Evolutionary conservation across 2,329 filamentous ascomycete genomes (phyloP), one percentile per base, ranked within the genome.

Genomic region (Colletotrichum sublineola): DNA sequence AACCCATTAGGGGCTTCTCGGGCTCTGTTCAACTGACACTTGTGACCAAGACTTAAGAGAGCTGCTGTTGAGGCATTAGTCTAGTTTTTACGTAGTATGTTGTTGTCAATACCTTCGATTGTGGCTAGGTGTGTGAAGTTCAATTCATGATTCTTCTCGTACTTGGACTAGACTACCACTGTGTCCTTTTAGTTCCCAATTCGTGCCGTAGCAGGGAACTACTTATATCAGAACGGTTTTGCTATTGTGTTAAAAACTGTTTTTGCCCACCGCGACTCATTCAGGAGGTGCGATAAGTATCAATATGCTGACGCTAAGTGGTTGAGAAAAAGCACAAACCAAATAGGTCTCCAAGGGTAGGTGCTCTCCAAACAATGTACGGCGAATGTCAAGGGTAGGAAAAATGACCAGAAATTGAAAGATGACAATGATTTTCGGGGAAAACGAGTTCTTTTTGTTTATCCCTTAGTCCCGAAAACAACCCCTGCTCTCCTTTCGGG

Each of bases 191-290:
- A 15, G 14, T 14, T 42, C 40, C 14, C 14, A 42, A 3, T 24
- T 24, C 14, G 9, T 50, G 8, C 4, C 18, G n/a, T 24, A 24
- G 12, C 4, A 24, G 9, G 0, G 4, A 11, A 24, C 9, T 4
- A 50, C n/a, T 24, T 50, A 1, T 50, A 50, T 11, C 3, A 50
- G n/a, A 24, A 24, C n/a, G 7, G 14, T 8, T 0, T 24, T 7
- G 5, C 2, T 0, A 4, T 4, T 12, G n/a, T n/a, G 8, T 3
- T 11, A 5, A 1, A n/a, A n/a, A 24, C 0, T 1, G 24, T 50
- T 1, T 50, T 24, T 12, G n/a, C 9, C 9, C n/a, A 24, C 6
- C 4, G 9, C 8, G 9, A 5, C 1, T 5, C 46, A n/a, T 24
- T 14, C 46, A 50, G 11, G 46, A 11, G 2, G 9, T 24, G 46